phyloP scores from a whole-genome alignment of 345 rosid species.

The Balakata baccata region DNA sequence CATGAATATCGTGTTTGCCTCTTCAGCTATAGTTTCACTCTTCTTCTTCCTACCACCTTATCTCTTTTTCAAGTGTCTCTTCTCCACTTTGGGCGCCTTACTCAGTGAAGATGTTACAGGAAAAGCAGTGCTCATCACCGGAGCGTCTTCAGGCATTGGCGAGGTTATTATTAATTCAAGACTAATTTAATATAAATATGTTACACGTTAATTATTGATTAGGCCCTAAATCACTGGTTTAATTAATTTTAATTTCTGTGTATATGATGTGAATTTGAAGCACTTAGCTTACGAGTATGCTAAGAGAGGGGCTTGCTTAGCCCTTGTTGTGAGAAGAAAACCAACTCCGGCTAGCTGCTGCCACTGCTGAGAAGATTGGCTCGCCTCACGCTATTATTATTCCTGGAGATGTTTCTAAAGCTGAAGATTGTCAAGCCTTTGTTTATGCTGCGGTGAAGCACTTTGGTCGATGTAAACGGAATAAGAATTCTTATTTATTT shows the following conservation, averaged over 20 bases:
- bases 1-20: constrained; percentile 29
- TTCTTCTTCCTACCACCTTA: constrained; percentile 44
- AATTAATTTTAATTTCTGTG: not conserved
- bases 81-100: constrained; percentile 20
- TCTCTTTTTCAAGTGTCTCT: constrained; percentile 31
- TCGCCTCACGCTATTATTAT: constrained; percentile 31
- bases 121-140: constrained; percentile 60
- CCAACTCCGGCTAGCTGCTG: constrained; percentile 23
- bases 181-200: too few species aligned
- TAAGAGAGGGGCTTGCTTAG: constrained; percentile 36
- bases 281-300: constrained; percentile 42
- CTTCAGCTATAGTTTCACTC: constrained; percentile 26
- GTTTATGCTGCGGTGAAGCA: constrained; percentile 20
- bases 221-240: not conserved
- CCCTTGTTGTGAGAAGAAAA: constrained; percentile 36
- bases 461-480: constrained; percentile 30
- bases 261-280: constrained; percentile 16
- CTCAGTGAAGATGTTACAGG: constrained; percentile 51
- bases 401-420: constrained; percentile 28
- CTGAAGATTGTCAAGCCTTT: constrained; percentile 29
- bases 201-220: not conserved
- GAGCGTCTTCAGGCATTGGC: constrained; percentile 74
- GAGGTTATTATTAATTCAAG: constrained; percentile 33
- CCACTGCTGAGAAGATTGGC: constrained; percentile 29
- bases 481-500: not conserved